Evolutionary conservation across 805 yeast species (phyloP), one percentile per base, ranked within the genome.

Genomic region (Monosporozyma yasuniensis): DNA sequence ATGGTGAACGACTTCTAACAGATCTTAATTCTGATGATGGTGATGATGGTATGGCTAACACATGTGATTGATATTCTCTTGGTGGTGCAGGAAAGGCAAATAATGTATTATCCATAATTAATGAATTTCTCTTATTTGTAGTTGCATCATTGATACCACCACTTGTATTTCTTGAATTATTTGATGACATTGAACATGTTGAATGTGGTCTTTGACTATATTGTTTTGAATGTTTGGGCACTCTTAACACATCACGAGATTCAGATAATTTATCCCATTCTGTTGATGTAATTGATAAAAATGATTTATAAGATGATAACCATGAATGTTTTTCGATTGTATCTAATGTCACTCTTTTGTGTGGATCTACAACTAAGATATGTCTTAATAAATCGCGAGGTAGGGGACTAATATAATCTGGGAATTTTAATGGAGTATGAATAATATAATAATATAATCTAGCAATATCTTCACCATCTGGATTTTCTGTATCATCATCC

Each of bases 401-500:
- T 65, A 87, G 75, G 2, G 97, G 93, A 46, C 81, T 83, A 49
- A 93, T 81, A 62, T 87, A 90, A 65, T 93, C 98, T 0, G 99
- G 98, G 67, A 93, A 93, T 3, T 96, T 91, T 61, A 93, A 74
- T 4, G 96, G 88, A 1, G 96, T 88, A 47, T 82, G 77, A 30
- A 96, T 87, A 56, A 93, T 93, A 70, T 93, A 93, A 63, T 84
- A 85, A 71, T 93, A 93, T 51, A 93, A 74, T 63, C 84, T 82
- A 18, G 90, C 86, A 62, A 93, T 91, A 67, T 93, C 93, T 47
- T 88, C 84, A 46, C 97, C 96, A 64, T 93, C 96, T 34, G 96
- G 97, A 63, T 93, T 93, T 49, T 85, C 85, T 18, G 96, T 90
- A 66, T 93, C 99, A 67, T 93, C 99, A 64, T 93, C 99, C 73